Evolutionary conservation across 2,329 filamentous ascomycete genomes (phyloP), one percentile per base, ranked within the genome.

Genomic region (Cyphellophora europaea): DNA sequence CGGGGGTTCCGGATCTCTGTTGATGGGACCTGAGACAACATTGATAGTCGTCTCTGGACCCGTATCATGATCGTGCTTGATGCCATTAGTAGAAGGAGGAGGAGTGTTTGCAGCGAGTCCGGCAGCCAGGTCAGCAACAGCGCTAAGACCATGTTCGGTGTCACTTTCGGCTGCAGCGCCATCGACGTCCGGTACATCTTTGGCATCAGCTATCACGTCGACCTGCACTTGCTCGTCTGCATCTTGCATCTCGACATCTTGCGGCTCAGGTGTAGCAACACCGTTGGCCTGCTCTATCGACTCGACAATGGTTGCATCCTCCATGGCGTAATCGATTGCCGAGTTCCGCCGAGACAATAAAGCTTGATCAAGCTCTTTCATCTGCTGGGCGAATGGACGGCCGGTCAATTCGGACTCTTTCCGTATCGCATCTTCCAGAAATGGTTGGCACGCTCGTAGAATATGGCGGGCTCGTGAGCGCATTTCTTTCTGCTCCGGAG

Each of bases 401-500:
- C 78, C 72, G 33, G 72, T 78, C 27, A 93, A 69, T 41, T 91
- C 83, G n/a, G 83, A 79, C 56, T 96, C 89, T 36, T 84, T 83
- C 35, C 72, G 73, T 30, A 87, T 62, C 1, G 86, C 86, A 36
- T 74, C 71, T 55, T 94, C 82, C 3, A 94, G 66, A 29, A 77
- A 71, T 11, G 82, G 77, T 54, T 93, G 84, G 19, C 93, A 72
- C 1, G 79, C 76, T 55, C 86, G 93, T 46, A 93, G 72, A 42
- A 95, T 93, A 16, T 87, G 77, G 59, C 93, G 94, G 15, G 83
- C 86, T n/a, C 93, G 65, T 48, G 81, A 82, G 50, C 84, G 82
- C 42, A 82, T 77, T 48, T 93, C 83, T 38, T 84, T 82, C 41
- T 86, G 76, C 49, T 93, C 86, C 6, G 69, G 42, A 37, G 54